Evolutionary conservation across 2,329 filamentous ascomycete species (phyloP), one percentile per base, ranked within the genome.

Genomic region (Neofusicoccum umdonicola): DNA sequence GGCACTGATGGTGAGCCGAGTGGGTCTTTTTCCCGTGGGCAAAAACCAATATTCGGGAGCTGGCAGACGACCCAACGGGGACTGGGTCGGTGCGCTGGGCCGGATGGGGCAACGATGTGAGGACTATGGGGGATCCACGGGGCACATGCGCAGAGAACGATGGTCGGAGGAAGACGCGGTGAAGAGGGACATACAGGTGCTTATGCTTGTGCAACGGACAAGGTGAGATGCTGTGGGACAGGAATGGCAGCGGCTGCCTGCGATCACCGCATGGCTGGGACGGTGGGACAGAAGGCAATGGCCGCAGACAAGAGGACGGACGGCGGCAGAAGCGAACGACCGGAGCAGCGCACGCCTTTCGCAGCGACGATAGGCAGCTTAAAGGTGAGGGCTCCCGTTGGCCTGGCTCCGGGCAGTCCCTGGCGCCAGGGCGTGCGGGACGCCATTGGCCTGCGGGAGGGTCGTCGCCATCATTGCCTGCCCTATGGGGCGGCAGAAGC

Each of bases 41-140:
- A 39, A 45, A 58, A 58, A 58, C 45, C 56, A 60, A 60, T 60
- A 60, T 47, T 60, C 56, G 56, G 42, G 41, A 34, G 12, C 17
- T 8, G 11, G 9, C 12, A 3, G 15, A 45, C 9, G 39, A 45
- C 39, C 12, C 17, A 17, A 60, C 12, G 42, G 41, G 15, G 27
- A 39, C 22, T 27, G 57, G 48, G 42, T 61, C 44, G 57, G 37
- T 15, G 42, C 34, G 44, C 45, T 34, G 42, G 15, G 58, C 58
- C 58, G 13, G 31, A 50, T 51, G 44, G 13, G 58, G 17, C 51
- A 50, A 51, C 31, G 58, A 62, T 62, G 58, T 19, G 42, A 17
- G 22, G 45, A 27, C 57, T 61, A 61, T 61, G 45, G 57, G n/a
- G 34, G 57, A 61, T 61, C 57, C 31, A 45, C 57, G 44, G 17